phyloP scores from a whole-genome alignment of 331 rosid genomes.

The Telfairia occidentalis region DNA sequence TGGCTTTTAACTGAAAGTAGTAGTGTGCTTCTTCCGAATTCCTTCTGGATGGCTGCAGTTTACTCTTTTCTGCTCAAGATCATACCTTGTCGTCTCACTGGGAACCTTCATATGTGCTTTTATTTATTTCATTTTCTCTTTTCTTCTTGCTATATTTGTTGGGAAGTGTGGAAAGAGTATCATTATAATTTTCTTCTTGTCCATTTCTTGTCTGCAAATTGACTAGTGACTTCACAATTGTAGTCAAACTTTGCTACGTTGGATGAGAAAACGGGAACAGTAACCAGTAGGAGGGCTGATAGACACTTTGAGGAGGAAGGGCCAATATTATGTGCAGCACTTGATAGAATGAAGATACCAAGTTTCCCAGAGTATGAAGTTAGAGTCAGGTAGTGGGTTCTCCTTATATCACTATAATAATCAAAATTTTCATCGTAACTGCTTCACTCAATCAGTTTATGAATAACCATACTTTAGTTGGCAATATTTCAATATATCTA shows the following conservation, averaged over 20 bases:
- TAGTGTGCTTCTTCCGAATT: background rate
- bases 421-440: background rate
- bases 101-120: background rate
- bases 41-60: background rate
- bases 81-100: background rate
- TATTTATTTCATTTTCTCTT: background rate
- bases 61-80: background rate
- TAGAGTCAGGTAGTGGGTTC: constrained; percentile 66
- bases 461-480: background rate
- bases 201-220: background rate
- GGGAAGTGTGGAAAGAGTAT: background rate
- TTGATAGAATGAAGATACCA: constrained; percentile 82
- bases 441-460: constrained; percentile 12
- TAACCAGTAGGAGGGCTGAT: constrained; percentile 83
- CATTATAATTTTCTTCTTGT: background rate
- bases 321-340: constrained; percentile 74
- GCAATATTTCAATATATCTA: background rate
- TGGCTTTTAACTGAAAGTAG: too few relatives aligned
- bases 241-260: constrained; percentile 92
- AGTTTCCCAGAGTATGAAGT: constrained; percentile 87
- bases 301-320: constrained; percentile 97
- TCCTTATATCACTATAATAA: background rate
- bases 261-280: constrained; percentile 73
- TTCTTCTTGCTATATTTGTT: background rate
- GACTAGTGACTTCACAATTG: constrained; percentile 1